Conservation (phyloP, 2,329 filamentous ascomycete species). For the Trichoderma koningiopsis region DNA sequence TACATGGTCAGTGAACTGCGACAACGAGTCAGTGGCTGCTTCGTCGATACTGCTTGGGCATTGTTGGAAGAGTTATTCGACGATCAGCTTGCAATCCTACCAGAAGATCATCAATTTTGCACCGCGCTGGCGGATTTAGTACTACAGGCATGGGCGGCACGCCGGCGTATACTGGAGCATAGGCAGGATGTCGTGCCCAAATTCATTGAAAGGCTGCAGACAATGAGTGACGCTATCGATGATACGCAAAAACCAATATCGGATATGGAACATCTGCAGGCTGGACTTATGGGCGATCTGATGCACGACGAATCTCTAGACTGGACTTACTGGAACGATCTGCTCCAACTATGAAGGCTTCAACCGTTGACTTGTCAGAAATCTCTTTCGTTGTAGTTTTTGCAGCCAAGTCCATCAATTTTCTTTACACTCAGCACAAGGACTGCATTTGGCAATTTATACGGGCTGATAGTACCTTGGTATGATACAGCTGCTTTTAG, state of each 20-base stretch:
- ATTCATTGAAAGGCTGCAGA: neutral
- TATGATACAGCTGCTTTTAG: neutral
- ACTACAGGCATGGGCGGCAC: conserved; percentile 9
- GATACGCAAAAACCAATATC: neutral
- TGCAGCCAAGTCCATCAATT: neutral
- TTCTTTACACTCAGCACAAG: neutral
- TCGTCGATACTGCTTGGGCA: neutral
- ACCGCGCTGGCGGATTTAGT: neutral
- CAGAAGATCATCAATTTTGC: neutral
- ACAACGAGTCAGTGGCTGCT: neutral
- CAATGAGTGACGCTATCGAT: neutral
- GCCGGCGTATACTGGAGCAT: neutral
- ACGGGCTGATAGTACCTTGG: neutral
- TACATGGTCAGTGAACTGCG: conserved; percentile 8
- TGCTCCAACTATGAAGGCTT: neutral
- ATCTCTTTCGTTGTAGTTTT: neutral
- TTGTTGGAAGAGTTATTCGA: neutral
- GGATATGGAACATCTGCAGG: neutral
- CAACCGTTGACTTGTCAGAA: neutral
- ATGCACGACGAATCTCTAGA: neutral
- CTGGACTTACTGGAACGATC: conserved; percentile 14
- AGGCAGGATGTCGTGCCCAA: neutral
- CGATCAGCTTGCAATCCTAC: neutral
- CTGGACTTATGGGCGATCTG: neutral
- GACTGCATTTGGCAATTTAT: neutral